phyloP scores from a whole-genome alignment of 305 asterid genomes.

The Withania somnifera region DNA sequence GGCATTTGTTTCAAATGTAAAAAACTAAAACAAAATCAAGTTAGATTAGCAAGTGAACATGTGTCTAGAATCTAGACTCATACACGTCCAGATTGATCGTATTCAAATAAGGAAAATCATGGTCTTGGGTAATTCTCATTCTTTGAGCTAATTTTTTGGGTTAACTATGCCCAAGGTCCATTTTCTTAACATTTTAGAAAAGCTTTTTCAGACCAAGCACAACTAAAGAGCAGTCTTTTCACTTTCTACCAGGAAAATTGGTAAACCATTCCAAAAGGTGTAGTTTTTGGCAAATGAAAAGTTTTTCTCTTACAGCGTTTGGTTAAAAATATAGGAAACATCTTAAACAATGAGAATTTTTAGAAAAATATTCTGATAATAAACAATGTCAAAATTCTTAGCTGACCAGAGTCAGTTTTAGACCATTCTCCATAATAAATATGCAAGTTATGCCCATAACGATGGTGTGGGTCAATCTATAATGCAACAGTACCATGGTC shows the following conservation, averaged over 20 bases:
- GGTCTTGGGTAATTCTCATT: background rate
- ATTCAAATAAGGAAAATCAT: background rate
- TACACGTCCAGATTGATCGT: background rate
- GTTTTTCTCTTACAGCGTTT: background rate
- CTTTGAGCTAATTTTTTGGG: background rate
- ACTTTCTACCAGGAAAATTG: background rate
- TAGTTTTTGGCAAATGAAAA: background rate
- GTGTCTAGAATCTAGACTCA: background rate
- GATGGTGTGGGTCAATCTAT: constrained; percentile 92
- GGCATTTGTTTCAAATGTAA: background rate
- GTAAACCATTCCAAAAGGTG: background rate
- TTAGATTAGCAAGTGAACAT: background rate
- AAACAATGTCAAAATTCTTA: constrained; percentile 19
- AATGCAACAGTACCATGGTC: background rate
- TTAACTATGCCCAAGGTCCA: background rate
- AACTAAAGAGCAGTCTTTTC: background rate
- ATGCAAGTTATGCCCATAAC: constrained; percentile 87
- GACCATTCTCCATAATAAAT: constrained; percentile 77
- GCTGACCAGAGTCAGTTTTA: constrained; percentile 69
- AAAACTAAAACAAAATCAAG: background rate
- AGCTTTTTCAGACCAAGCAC: background rate
- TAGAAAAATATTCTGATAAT: background rate
- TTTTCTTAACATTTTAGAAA: background rate
- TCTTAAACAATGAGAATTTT: background rate
- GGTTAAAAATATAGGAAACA: background rate